Evolutionary conservation across 306 rosid species (phyloP).

Genomic region (Lathyrus oleraceus): DNA sequence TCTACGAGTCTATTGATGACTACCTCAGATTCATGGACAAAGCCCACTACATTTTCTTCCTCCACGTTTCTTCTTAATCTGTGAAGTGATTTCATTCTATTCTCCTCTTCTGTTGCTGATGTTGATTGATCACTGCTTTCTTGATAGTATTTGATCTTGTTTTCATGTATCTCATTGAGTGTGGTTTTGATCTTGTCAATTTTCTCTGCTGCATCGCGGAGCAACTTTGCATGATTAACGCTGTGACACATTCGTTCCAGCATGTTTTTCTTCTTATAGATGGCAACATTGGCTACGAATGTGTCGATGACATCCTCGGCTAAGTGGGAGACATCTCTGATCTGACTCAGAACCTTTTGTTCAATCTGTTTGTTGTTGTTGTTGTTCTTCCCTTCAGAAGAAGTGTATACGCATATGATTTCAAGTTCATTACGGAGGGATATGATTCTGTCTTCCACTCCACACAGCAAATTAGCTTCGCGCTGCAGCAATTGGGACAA

Average conservation of each 20-base stretch:
- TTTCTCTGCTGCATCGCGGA: background rate
- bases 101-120: background rate
- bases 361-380: background rate
- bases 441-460: slow-evolving; percentile 11
- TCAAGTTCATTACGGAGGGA: background rate
- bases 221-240: background rate
- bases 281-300: background rate
- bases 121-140: background rate
- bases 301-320: slow-evolving; percentile 14
- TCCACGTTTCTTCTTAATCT: slow-evolving; percentile 1
- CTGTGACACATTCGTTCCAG: background rate
- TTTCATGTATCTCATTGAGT: slow-evolving; percentile 5
- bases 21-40: background rate
- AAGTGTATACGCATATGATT: background rate
- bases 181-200: slow-evolving; percentile 9
- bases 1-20: background rate
- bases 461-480: slow-evolving; percentile 5
- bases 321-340: background rate
- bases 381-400: background rate
- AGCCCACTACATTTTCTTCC: slow-evolving; percentile 5
- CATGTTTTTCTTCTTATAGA: background rate
- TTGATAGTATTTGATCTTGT: background rate
- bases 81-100: background rate
- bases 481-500: background rate
- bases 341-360: background rate